Evolutionary conservation across 257 asterid species (phyloP), one percentile per base, ranked within the genome.

Genomic region (Scutellaria baicalensis): DNA sequence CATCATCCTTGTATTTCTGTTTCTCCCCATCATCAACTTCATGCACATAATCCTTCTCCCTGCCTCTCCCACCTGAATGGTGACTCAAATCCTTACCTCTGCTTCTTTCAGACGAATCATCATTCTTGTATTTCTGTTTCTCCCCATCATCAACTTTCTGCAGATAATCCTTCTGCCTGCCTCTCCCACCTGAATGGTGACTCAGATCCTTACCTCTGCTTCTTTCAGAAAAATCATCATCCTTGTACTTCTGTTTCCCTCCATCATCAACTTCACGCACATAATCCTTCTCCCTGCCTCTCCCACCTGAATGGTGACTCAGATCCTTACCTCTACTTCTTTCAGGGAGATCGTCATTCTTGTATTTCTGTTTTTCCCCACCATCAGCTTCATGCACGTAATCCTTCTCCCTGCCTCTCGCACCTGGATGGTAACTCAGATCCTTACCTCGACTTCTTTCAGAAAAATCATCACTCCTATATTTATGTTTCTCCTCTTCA

Each of bases 351-450:
- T 69, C 77, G 4, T 45, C 65, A 11, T 31, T 45, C 64, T 68
- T 80, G 9, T 59, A 65, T 48, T 66, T 16, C 48, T 79, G 31
- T 23, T 79, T 85, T 45, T 71, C 71, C 9, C n/a, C n/a, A n/a
- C n/a, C n/a, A n/a, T n/a, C n/a, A n/a, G n/a, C n/a, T n/a, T n/a
- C n/a, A n/a, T 45, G 71, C 31, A 57, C 70, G 79, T 73, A 27
- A 44, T 55, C 80, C 61, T 73, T 79, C 73, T 61, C 72, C 60
- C 73, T 77, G 68, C 79, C 76, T 59, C 81, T 84, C 64, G 45
- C 80, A 69, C 73, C 78, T 35, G 72, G 71, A 69, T 61, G 69
- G 17, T 52, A 76, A 58, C 54, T 60, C 21, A 42, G 51, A 54
- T 68, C 83, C 39, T 40, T 68, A n/a, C 6, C 44, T 58, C 57